Conservation (phyloP, 2,329 filamentous ascomycete genomes). For the Claviceps purpurea region DNA sequence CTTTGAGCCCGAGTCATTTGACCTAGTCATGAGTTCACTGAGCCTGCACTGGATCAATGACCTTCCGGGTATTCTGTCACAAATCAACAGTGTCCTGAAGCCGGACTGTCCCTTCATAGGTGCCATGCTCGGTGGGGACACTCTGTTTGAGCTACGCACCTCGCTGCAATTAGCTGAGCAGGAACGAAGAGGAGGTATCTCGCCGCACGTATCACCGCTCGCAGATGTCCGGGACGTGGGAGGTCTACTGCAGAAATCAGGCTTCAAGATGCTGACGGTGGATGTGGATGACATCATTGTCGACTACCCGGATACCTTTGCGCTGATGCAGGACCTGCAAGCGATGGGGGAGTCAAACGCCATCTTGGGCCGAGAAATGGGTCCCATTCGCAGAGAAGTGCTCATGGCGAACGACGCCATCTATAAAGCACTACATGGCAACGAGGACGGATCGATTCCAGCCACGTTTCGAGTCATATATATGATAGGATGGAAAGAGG, state of each 20-base stretch:
- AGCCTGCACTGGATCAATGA: slow-evolving; percentile 98
- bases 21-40: slow-evolving; percentile 78
- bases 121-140: slow-evolving; percentile 94
- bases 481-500: slow-evolving; percentile 97
- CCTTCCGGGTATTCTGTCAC: slow-evolving; percentile 68
- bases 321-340: slow-evolving; percentile 86
- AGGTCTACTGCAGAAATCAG: slow-evolving; percentile 70
- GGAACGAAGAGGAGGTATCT: slow-evolving; percentile 82
- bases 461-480: slow-evolving; percentile 93
- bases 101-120: slow-evolving; percentile 86
- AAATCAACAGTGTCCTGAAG: slow-evolving; percentile 78
- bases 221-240: slow-evolving; percentile 89
- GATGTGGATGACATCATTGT: slow-evolving; percentile 96
- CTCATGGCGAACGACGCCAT: slow-evolving; percentile 79
- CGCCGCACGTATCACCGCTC: slow-evolving; percentile 78
- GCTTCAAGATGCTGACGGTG: slow-evolving; percentile 91
- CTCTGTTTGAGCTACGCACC: slow-evolving; percentile 82
- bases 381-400: slow-evolving; percentile 66
- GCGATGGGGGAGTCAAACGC: slow-evolving; percentile 95
- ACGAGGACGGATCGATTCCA: slow-evolving; percentile 62
- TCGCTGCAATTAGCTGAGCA: slow-evolving; percentile 86
- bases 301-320: slow-evolving; percentile 80
- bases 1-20: slow-evolving; percentile 64
- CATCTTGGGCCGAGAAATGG: slow-evolving; percentile 71
- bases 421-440: slow-evolving; percentile 76